Evolutionary conservation across 352 stramenopile species (phyloP).

Genomic region (Phytophthora sansomeana): DNA sequence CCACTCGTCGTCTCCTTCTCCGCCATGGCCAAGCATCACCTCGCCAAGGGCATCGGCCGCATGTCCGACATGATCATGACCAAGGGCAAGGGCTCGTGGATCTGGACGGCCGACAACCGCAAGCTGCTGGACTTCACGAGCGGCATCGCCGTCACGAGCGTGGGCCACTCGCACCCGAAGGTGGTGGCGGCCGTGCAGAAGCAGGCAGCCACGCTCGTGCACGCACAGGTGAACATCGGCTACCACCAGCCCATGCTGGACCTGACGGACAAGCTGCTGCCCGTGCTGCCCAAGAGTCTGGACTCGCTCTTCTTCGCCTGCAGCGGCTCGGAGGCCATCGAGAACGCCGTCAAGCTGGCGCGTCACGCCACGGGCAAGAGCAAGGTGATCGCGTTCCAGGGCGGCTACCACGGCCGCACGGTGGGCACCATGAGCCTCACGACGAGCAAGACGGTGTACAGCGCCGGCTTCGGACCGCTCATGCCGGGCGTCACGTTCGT

Average conservation of each 20-base stretch:
- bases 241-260: slow-evolving; percentile 94
- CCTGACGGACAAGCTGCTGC: slow-evolving; percentile 84
- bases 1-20: not conserved
- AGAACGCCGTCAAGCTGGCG: slow-evolving; percentile 94
- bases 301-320: slow-evolving; percentile 93
- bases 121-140: slow-evolving; percentile 94
- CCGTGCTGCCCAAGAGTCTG: slow-evolving; percentile 78
- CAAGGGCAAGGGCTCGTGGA: slow-evolving; percentile 86
- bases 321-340: slow-evolving; percentile 92
- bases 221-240: slow-evolving; percentile 93
- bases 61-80: slow-evolving; percentile 89
- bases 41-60: slow-evolving; percentile 80
- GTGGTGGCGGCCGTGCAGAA: slow-evolving; percentile 92
- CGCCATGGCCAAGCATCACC: slow-evolving; percentile 74
- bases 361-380: slow-evolving; percentile 90
- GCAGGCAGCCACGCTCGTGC: slow-evolving; percentile 89
- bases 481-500: slow-evolving; percentile 86
- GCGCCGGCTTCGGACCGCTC: slow-evolving; percentile 86
- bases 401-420: slow-evolving; percentile 93
- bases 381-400: slow-evolving; percentile 93
- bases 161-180: slow-evolving; percentile 93
- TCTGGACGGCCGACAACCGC: slow-evolving; percentile 88
- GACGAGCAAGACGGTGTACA: slow-evolving; percentile 91
- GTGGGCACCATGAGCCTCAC: slow-evolving; percentile 94
- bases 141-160: slow-evolving; percentile 93